Conservation (phyloP, 1,284 basidiomycete species). For the Schizopora paradoxa region DNA sequence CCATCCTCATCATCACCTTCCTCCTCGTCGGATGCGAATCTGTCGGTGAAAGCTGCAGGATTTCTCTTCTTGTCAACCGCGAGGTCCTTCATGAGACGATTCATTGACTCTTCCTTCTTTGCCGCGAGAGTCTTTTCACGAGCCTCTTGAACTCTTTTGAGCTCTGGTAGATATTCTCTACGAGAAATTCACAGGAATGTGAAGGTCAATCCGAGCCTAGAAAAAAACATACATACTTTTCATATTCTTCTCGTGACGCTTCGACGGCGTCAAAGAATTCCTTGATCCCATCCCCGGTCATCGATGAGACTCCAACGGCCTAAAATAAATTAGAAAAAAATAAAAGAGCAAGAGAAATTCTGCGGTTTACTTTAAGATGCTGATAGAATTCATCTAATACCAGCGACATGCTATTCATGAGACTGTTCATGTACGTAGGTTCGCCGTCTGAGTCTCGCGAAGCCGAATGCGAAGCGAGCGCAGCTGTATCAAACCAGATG, state of each 20-base stretch:
- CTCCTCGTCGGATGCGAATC: constrained; percentile 44
- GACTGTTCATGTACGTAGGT: constrained; percentile 95
- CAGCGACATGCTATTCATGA: constrained; percentile 99
- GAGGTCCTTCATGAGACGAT: constrained; percentile 83
- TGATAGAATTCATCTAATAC: constrained; percentile 99
- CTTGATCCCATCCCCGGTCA: constrained; percentile 89
- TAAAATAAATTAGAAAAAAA: constrained; percentile 27
- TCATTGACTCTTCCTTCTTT: constrained; percentile 75
- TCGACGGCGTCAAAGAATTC: constrained; percentile 92
- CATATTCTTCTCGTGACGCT: constrained; percentile 82
- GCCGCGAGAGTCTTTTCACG: constrained; percentile 63
- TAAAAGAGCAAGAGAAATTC: not conserved
- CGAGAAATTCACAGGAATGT: constrained; percentile 4
- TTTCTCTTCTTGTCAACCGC: constrained; percentile 60
- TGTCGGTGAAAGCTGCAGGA: constrained; percentile 46
- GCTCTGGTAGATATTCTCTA: constrained; percentile 90
- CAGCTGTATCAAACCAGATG: constrained; percentile 29
- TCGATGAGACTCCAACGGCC: constrained; percentile 94
- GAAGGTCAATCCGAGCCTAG: constrained; percentile 5
- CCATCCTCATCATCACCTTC: constrained; percentile 50
- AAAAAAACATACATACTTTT: constrained; percentile 49
- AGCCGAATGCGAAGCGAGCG: constrained; percentile 59
- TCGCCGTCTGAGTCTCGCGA: constrained; percentile 81
- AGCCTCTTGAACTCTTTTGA: constrained; percentile 61
- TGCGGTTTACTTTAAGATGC: constrained; percentile 69